phyloP scores from a whole-genome alignment of 352 stramenopile species.

The Globisporangium alternatum region DNA sequence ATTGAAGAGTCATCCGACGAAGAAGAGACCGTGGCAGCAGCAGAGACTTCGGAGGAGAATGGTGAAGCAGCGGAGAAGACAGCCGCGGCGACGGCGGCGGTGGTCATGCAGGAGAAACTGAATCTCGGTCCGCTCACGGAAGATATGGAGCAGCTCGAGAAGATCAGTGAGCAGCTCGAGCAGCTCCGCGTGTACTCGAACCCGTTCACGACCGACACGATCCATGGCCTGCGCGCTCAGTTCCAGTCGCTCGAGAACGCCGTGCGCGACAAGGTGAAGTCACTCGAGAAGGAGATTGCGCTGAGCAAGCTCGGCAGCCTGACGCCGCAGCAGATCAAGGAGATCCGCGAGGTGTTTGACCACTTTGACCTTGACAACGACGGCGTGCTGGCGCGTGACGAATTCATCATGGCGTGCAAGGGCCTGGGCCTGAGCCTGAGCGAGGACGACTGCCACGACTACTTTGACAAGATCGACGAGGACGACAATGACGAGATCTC shows the following conservation, averaged over 20 bases:
- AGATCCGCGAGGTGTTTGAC: slow-evolving; percentile 90
- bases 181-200: slow-evolving; percentile 85
- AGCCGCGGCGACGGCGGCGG: not conserved
- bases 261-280: slow-evolving; percentile 82
- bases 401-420: slow-evolving; percentile 92
- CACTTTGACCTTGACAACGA: slow-evolving; percentile 90
- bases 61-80: slow-evolving; percentile 9
- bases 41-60: too few relatives aligned
- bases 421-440: slow-evolving; percentile 82
- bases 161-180: slow-evolving; percentile 81
- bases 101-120: slow-evolving; percentile 27
- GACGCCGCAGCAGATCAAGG: slow-evolving; percentile 74
- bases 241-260: slow-evolving; percentile 80
- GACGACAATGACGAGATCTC: slow-evolving; percentile 83
- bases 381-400: slow-evolving; percentile 77
- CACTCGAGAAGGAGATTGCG: slow-evolving; percentile 86
- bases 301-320: slow-evolving; percentile 83
- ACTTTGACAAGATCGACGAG: slow-evolving; percentile 85
- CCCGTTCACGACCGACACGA: slow-evolving; percentile 88
- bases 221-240: slow-evolving; percentile 82
- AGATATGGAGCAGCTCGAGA: slow-evolving; percentile 83
- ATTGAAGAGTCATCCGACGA: slow-evolving; percentile 32
- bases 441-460: slow-evolving; percentile 86
- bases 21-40: slow-evolving; percentile 12
- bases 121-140: slow-evolving; percentile 46